Conservation (phyloP, 768 basidiomycete genomes). For the Astraeus odoratus region DNA sequence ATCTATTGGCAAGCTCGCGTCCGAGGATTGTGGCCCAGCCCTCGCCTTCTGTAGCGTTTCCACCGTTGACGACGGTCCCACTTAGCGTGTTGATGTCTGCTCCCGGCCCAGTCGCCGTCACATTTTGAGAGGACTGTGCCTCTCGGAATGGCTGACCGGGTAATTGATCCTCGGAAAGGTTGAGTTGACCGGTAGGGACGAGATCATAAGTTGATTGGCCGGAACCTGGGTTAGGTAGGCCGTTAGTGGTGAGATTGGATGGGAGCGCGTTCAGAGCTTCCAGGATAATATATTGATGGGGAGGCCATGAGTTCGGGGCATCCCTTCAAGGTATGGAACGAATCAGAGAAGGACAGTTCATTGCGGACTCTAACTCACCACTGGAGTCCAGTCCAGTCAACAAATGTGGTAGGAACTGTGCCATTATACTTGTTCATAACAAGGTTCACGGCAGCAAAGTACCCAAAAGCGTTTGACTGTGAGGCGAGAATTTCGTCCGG, state of each 20-base stretch:
- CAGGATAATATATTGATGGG: conserved; percentile 76
- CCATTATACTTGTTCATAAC: conserved; percentile 85
- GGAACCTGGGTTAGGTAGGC: conserved; percentile 44
- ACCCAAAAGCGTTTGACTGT: conserved; percentile 54
- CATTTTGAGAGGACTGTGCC: conserved; percentile 32
- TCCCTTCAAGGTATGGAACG: conserved; percentile 41
- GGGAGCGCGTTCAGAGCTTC: conserved; percentile 73
- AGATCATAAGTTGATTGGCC: conserved; percentile 59
- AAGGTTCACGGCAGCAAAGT: conserved; percentile 71
- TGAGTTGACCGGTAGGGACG: conserved; percentile 78
- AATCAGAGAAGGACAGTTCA: background rate
- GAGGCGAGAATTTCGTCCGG: conserved; percentile 60
- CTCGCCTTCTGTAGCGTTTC: conserved; percentile 52
- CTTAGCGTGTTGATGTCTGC: conserved; percentile 56
- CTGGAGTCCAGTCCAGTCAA: conserved; percentile 66
- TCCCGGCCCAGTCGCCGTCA: conserved; percentile 42
- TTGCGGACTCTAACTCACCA: conserved; percentile 44
- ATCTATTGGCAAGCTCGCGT: conserved; percentile 79
- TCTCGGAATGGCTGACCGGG: conserved; percentile 55
- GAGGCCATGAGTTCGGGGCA: conserved; percentile 86
- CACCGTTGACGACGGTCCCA: conserved; percentile 60
- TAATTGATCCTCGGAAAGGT: conserved; percentile 59
- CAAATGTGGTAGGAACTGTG: conserved; percentile 73
- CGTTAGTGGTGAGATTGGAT: conserved; percentile 53
- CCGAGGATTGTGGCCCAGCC: conserved; percentile 59